phyloP scores from a whole-genome alignment of 164 flowering plant genomes.

The Vitis amurensis region DNA sequence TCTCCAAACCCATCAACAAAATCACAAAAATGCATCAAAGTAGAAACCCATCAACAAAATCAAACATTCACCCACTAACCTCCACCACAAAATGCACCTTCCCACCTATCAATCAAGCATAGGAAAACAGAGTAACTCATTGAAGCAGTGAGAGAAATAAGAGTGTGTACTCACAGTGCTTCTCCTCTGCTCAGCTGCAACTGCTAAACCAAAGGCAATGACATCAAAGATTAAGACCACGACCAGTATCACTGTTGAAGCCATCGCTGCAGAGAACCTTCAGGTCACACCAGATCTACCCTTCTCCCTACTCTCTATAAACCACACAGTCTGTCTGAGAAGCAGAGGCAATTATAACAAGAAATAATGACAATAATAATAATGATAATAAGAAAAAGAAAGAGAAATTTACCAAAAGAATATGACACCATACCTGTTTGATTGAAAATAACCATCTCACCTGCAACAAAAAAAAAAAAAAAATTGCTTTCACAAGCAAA shows the following conservation, averaged over 20 bases:
- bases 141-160: neutral
- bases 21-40: neutral
- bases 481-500: too few relatives aligned
- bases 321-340: too few relatives aligned
- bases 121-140: neutral
- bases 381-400: too few relatives aligned
- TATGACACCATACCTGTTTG: too few relatives aligned
- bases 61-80: neutral
- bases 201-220: conserved; percentile 68
- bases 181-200: conserved; percentile 82
- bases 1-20: neutral
- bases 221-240: conserved; percentile 51
- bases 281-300: too few relatives aligned
- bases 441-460: too few relatives aligned
- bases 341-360: too few relatives aligned
- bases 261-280: conserved; percentile 30
- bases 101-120: neutral
- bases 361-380: too few relatives aligned
- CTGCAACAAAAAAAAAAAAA: too few relatives aligned
- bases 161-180: conserved; percentile 52
- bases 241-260: conserved; percentile 47
- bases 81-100: neutral
- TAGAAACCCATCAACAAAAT: neutral
- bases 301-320: too few relatives aligned
- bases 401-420: too few relatives aligned